A percentile compares a stretch with the other conserved stretches of the same genome.
Evolutionary conservation across 2,329 filamentous ascomycete genomes (phyloP).

Genomic region (Trichoderma simmonsii): DNA sequence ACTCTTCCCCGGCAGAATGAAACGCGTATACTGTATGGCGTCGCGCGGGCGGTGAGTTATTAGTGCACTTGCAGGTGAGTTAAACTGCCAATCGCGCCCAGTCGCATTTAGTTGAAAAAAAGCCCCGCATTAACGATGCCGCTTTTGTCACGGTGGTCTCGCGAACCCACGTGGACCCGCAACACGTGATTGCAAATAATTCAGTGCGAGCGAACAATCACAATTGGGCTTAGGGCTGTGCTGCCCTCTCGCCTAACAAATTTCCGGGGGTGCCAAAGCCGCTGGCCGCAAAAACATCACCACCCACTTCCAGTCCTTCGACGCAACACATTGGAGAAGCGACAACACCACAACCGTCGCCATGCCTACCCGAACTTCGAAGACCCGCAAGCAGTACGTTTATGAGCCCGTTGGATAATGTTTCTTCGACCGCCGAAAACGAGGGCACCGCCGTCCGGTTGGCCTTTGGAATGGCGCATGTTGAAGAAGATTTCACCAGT

Average conservation of each 20-base stretch:
- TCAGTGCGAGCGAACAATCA: neutral
- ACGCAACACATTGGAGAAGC: conserved; percentile 40
- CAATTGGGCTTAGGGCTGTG: conserved; percentile 37
- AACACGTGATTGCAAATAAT: neutral
- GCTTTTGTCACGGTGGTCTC: conserved; percentile 24
- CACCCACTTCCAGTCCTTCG: conserved; percentile 35
- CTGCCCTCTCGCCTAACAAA: conserved; percentile 42
- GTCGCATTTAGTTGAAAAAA: neutral
- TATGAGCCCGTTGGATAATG: conserved; percentile 23
- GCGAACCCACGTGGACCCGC: conserved; percentile 30
- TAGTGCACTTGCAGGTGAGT: neutral
- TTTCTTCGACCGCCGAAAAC: conserved; percentile 17
- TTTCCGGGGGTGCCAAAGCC: conserved; percentile 29
- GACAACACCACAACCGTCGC: conserved; percentile 48
- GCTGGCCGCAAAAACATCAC: conserved; percentile 39
- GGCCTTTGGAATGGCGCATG: conserved; percentile 9
- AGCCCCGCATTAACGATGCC: neutral
- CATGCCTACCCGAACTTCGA: conserved; percentile 72
- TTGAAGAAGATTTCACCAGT: conserved; percentile 9
- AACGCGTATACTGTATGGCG: neutral
- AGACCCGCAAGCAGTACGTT: conserved; percentile 76
- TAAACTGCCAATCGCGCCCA: neutral
- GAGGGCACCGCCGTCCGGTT: conserved; percentile 7
- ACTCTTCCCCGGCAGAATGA: neutral
- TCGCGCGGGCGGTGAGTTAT: conserved; percentile 21